Evolutionary conservation across 352 stramenopile genomes (phyloP).

Genomic region (Globisporangium carolinianum): DNA sequence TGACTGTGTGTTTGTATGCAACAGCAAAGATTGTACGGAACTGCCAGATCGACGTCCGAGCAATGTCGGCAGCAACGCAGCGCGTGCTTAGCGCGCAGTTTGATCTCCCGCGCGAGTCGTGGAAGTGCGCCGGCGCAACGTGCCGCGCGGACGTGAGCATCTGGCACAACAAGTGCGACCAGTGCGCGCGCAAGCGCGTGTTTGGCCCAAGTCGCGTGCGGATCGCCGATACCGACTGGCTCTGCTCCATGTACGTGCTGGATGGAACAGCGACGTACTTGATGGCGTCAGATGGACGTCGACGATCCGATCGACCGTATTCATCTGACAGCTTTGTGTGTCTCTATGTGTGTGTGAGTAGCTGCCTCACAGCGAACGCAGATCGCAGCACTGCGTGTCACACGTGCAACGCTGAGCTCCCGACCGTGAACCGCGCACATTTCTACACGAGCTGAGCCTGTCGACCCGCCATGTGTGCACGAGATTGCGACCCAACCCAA

Average conservation of each 20-base stretch:
- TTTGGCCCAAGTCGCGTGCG: conserved; percentile 42
- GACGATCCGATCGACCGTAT: too few relatives aligned
- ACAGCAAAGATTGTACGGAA: conserved; percentile 57
- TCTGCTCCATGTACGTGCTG: conserved; percentile 57
- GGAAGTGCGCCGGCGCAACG: conserved; percentile 32
- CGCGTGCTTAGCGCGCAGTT: conserved; percentile 41
- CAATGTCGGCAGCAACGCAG: conserved; percentile 38
- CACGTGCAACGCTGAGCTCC: conserved; percentile 32
- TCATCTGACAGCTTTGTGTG: not conserved
- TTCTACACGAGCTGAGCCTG: conserved; percentile 9
- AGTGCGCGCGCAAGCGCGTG: conserved; percentile 39
- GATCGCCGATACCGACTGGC: conserved; percentile 40
- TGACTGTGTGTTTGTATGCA: not conserved
- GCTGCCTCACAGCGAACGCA: conserved; percentile 48
- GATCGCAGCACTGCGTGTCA: conserved; percentile 26
- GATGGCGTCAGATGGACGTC: too few relatives aligned
- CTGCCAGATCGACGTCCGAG: conserved; percentile 38
- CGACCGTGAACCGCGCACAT: conserved; percentile 12
- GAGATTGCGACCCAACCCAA: not conserved
- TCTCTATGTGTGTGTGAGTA: conserved; percentile 10
- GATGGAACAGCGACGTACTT: not conserved
- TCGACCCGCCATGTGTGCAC: not conserved
- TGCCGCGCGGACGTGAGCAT: conserved; percentile 58
- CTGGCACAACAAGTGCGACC: conserved; percentile 47
- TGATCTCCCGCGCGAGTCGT: conserved; percentile 32